Evolutionary conservation across 306 rosid genomes (phyloP).

Genomic region (Cucurbita argyrosperma): DNA sequence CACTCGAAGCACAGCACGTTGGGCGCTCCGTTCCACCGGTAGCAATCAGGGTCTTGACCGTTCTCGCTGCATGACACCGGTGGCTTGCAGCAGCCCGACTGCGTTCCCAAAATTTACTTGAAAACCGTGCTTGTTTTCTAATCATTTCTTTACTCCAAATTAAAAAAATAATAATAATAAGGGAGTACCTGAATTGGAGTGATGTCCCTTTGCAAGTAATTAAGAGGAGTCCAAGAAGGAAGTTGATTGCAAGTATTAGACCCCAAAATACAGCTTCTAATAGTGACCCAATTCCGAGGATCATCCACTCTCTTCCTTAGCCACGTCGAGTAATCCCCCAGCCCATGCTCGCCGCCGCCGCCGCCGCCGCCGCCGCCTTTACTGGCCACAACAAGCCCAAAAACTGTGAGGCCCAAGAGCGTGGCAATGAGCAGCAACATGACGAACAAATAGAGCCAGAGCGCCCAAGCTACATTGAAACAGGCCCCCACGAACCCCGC

Average conservation of each 20-base stretch:
- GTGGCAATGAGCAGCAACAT: constrained; percentile 67
- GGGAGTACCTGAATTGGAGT: constrained; percentile 63
- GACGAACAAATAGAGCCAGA: constrained; percentile 69
- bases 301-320: constrained; percentile 46
- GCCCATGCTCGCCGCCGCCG: constrained; percentile 54
- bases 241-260: constrained; percentile 60
- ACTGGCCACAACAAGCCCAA: constrained; percentile 67
- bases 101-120: not conserved
- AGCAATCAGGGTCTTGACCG: constrained; percentile 69
- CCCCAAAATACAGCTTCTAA: constrained; percentile 62
- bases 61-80: constrained; percentile 65
- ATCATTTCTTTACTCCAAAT: no score
- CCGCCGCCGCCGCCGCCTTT: constrained; percentile 70
- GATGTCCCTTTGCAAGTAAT: constrained; percentile 61
- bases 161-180: no score
- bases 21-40: constrained; percentile 67
- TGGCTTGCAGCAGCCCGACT: constrained; percentile 96
- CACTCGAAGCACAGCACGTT: constrained; percentile 75
- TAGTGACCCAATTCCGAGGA: constrained; percentile 52
- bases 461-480: constrained; percentile 83
- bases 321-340: constrained; percentile 67
- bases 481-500: constrained; percentile 96
- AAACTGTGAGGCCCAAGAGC: constrained; percentile 47
- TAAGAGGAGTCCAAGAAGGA: constrained; percentile 53
- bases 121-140: no score